phyloP scores from a whole-genome alignment of 169 alveolate species.

The Plasmodium gonderi region DNA sequence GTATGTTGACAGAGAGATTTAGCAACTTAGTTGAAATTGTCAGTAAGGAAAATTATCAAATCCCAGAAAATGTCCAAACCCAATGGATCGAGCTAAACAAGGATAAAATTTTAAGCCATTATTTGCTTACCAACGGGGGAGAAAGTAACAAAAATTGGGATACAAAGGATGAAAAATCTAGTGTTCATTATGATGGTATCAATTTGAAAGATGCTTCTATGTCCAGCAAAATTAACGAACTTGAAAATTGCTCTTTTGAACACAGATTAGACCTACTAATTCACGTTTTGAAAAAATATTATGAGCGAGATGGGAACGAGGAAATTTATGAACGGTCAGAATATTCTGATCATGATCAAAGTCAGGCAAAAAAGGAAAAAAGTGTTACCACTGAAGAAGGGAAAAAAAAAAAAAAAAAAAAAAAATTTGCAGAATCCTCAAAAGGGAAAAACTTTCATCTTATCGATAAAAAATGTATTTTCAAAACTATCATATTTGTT shows the following conservation, averaged over 20 bases:
- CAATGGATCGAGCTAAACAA: constrained; percentile 68
- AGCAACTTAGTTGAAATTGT: constrained; percentile 46
- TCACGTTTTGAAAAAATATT: constrained; percentile 50
- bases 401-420: neutral
- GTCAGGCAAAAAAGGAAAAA: neutral
- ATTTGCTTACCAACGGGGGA: neutral
- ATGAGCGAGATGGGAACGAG: neutral
- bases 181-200: neutral
- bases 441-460: constrained; percentile 8
- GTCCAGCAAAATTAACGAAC: constrained; percentile 41
- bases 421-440: neutral
- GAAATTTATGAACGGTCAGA: neutral
- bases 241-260: constrained; percentile 52
- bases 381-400: neutral
- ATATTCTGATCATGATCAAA: neutral
- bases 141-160: neutral
- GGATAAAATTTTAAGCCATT: constrained; percentile 40
- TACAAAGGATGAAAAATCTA: neutral
- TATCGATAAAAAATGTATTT: neutral
- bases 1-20: constrained; percentile 82
- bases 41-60: constrained; percentile 35
- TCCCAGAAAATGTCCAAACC: constrained; percentile 41
- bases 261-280: constrained; percentile 51
- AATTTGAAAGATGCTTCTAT: constrained; percentile 35
- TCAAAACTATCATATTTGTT: constrained; percentile 55